These are phyloP conservation scores for Nicotiana sylvestris DNA, from an alignment of 257 asterid species.

Conservation along the genomic window DNA sequence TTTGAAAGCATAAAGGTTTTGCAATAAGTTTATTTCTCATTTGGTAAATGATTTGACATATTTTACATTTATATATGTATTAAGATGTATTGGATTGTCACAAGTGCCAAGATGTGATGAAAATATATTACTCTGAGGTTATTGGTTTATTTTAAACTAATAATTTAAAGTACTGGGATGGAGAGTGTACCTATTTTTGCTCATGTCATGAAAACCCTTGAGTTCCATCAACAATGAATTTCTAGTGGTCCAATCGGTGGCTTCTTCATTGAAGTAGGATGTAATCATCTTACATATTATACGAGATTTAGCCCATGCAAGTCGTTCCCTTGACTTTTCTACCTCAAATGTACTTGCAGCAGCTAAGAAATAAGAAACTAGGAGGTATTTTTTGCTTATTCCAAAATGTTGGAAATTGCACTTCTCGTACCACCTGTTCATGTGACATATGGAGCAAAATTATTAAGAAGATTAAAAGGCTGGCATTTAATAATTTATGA, in stretches of 20 bases:
- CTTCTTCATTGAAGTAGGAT: background rate
- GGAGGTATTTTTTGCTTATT: background rate
- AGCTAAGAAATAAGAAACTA: background rate
- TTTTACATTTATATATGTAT: no score
- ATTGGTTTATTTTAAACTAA: background rate
- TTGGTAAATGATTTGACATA: no score
- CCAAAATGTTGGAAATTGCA: background rate
- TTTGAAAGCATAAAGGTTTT: no score
- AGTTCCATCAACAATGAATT: background rate
- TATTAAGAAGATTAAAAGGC: no score
- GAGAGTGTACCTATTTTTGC: background rate
- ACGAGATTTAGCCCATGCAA: conserved; percentile 3
- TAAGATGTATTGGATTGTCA: no score
- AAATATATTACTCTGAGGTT: no score
- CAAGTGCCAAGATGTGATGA: no score
- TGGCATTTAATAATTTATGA: no score
- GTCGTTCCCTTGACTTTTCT: background rate
- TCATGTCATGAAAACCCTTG: background rate
- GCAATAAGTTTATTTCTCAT: no score
- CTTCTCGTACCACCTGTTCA: background rate
- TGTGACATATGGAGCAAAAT: background rate
- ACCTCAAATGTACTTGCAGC: background rate
- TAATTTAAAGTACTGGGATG: no score
- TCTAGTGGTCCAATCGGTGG: background rate
- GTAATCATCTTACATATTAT: background rate